Conservation (phyloP, 2,329 filamentous ascomycete genomes). For the Westerdykella ornata region DNA sequence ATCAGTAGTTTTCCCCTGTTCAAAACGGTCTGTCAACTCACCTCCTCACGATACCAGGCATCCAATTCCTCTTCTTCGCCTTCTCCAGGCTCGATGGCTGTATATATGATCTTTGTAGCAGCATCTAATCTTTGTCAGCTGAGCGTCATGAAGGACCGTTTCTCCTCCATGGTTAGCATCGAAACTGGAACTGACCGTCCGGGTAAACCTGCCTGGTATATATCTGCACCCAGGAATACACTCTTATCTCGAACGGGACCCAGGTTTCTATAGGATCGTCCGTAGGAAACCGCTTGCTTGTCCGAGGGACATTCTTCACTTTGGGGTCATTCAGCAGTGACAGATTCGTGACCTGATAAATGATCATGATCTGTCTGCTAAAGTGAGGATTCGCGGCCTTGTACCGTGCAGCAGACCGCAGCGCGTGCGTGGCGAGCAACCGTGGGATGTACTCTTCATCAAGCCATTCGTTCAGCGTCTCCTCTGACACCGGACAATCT, state of each 20-base stretch:
- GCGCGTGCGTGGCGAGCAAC: constrained; percentile 13
- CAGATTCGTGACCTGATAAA: constrained; percentile 22
- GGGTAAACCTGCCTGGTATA: constrained; percentile 13
- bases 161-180: not conserved
- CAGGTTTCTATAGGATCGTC: constrained; percentile 13
- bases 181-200: constrained; percentile 14
- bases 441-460: constrained; percentile 19
- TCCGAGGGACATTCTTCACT: constrained; percentile 14
- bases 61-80: constrained; percentile 22
- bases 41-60: constrained; percentile 27
- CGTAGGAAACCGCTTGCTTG: constrained; percentile 14
- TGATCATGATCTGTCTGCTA: constrained; percentile 16
- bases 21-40: not conserved
- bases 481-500: constrained; percentile 12
- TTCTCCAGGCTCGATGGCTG: constrained; percentile 22
- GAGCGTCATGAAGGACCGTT: not conserved
- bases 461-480: constrained; percentile 20
- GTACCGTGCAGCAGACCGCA: constrained; percentile 16
- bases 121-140: constrained; percentile 9
- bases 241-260: constrained; percentile 16
- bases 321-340: constrained; percentile 10
- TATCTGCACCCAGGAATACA: constrained; percentile 15
- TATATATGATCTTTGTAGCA: constrained; percentile 18
- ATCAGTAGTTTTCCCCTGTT: not conserved
- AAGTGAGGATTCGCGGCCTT: constrained; percentile 16